A percentile compares a stretch with the other conserved stretches of the same genome.
Conservation (phyloP, 1,284 basidiomycete genomes). For the Pseudozyma thailandica region DNA sequence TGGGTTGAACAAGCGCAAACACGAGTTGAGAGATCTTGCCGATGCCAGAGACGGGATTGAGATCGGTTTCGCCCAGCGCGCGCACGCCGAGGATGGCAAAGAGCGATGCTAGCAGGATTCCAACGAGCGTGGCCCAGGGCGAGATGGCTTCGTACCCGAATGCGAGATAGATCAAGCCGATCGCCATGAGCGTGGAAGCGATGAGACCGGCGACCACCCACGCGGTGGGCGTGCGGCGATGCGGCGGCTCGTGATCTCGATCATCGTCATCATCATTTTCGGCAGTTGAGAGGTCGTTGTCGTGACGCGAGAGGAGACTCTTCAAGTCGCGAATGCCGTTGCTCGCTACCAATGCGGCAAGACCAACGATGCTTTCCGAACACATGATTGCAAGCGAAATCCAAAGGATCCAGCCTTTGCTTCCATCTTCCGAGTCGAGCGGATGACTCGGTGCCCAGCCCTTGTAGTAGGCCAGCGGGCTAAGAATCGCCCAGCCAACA, state of each 20-base stretch:
- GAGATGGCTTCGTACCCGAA: slow-evolving; percentile 90
- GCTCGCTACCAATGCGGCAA: slow-evolving; percentile 38
- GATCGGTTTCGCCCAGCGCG: slow-evolving; percentile 64
- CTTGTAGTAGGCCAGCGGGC: slow-evolving; percentile 80
- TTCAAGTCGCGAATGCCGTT: slow-evolving; percentile 36
- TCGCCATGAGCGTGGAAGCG: slow-evolving; percentile 77
- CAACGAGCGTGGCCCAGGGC: slow-evolving; percentile 90
- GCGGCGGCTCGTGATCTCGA: slow-evolving; percentile 80
- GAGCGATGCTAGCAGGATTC: slow-evolving; percentile 82
- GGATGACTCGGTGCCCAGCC: slow-evolving; percentile 45
- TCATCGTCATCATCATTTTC: slow-evolving; percentile 72
- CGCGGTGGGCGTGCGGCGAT: slow-evolving; percentile 80
- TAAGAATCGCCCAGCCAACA: slow-evolving; percentile 92
- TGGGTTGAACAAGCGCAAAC: slow-evolving; percentile 92
- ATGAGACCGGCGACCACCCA: slow-evolving; percentile 82
- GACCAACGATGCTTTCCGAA: slow-evolving; percentile 80
- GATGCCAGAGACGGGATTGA: slow-evolving; percentile 78
- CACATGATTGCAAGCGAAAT: slow-evolving; percentile 91
- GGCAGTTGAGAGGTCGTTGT: slow-evolving; percentile 8
- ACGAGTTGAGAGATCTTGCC: slow-evolving; percentile 94
- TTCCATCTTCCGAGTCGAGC: slow-evolving; percentile 42
- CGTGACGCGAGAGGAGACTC: slow-evolving; percentile 37
- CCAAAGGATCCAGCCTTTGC: slow-evolving; percentile 75
- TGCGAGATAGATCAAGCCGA: slow-evolving; percentile 82
- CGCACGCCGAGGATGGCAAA: slow-evolving; percentile 79